Base-by-base conservation (phyloP, 768 basidiomycete species). In the Tulasnella sp. region DNA sequence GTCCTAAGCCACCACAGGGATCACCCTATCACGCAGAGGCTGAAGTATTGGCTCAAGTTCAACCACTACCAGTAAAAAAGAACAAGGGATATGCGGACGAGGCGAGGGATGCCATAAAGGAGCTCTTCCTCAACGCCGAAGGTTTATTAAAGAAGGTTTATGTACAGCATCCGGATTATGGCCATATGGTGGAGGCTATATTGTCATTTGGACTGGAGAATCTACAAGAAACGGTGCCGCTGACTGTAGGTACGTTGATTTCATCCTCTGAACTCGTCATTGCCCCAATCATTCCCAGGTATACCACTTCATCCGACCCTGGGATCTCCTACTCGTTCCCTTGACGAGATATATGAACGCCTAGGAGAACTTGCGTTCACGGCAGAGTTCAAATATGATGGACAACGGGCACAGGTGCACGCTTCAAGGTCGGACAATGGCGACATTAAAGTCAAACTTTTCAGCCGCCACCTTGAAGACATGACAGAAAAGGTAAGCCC, bases 381-480 rank as follows among this genome's bases (percentile, higher is more conserved):
- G 13, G 83, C 87, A 28, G 91, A 95, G 67, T 85, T 84, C 62
- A 95, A 93, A 65, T 85, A 91, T 59, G 91, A 95, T 58, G 91
- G 83, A 16, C 83, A 87, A 60, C 74, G 83, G 43, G 86, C 81
- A 16, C 86, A 87, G 64, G 79, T 85, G n/a, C 83, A 86, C 61
- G 81, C 71, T 10, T 60, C 47, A 37, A 63, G 56, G 55, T 60
- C 60, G 12, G 58, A 63, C 3, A 59, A 63, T 28, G 68, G 61
- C 28, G 58, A 61, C 9, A 47, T 60, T 27, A 59, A 43, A n/a
- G 72, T 87, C 35, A 75, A 77, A 46, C 70, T 92, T 43, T 93
- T 93, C 67, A 87, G 84, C 53, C 78, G 89, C 48, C 87, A 90
- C 69, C 69, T 93, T 28, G 88, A 92, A 66, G 80, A 90, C 59